Evolutionary conservation across 495 filamentous ascomycete species (phyloP).

Genomic region (Talaromyces nanjingensis): DNA sequence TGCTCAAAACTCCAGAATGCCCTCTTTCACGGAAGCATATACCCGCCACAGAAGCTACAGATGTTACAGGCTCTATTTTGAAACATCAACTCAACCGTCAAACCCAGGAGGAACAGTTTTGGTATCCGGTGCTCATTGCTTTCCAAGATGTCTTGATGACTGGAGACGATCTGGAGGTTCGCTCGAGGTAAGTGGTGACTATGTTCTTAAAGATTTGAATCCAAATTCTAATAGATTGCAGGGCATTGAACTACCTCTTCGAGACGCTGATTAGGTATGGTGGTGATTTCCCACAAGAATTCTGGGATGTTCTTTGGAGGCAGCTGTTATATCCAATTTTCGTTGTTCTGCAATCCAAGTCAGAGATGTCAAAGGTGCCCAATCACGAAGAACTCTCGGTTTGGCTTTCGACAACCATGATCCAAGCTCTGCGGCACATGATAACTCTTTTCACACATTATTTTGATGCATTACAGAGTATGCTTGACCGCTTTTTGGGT

Average conservation of each 20-base stretch:
- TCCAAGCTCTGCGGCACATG: constrained; percentile 95
- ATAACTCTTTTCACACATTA: constrained; percentile 98
- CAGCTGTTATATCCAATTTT: constrained; percentile 97
- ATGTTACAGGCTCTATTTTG: constrained; percentile 40
- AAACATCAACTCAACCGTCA: constrained; percentile 44
- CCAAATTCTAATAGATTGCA: constrained; percentile 21
- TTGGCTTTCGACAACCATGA: constrained; percentile 99
- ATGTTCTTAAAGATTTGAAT: not conserved
- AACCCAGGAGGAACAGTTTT: constrained; percentile 91
- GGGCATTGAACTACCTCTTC: constrained; percentile 92
- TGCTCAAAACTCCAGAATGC: constrained; percentile 95
- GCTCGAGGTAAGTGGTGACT: constrained; percentile 50
- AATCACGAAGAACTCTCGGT: constrained; percentile 95
- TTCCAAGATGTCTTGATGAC: constrained; percentile 99
- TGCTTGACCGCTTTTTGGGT: constrained; percentile 92
- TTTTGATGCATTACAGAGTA: constrained; percentile 90
- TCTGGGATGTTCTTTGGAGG: constrained; percentile 98
- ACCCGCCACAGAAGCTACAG: constrained; percentile 30
- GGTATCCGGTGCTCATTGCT: constrained; percentile 95
- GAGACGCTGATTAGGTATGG: constrained; percentile 86
- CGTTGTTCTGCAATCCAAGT: constrained; percentile 91
- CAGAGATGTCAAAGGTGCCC: constrained; percentile 87
- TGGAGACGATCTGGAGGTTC: constrained; percentile 94
- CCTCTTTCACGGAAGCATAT: constrained; percentile 61
- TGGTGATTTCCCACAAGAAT: constrained; percentile 83